These are phyloP conservation scores for Pseudohalonectria lignicola DNA, from an alignment of 2,329 filamentous ascomycete genomes.

Conservation along the genomic window DNA sequence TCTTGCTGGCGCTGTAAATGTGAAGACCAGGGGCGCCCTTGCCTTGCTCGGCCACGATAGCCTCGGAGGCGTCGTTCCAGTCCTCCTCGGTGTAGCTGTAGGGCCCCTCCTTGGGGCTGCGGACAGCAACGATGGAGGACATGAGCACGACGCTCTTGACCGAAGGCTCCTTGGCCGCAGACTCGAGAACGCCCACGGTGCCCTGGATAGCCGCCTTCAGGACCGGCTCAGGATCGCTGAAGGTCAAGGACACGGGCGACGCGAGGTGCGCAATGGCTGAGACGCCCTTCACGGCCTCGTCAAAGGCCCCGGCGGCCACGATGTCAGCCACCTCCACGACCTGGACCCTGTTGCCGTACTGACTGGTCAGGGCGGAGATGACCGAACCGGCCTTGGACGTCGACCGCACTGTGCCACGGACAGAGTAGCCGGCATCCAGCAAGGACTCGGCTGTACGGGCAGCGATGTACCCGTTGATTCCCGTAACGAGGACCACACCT, in stretches of 20 bases:
- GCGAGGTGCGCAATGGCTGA: slow-evolving; percentile 6
- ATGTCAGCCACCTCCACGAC: slow-evolving; percentile 13
- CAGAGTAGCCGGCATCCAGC: slow-evolving; percentile 17
- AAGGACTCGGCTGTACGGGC: slow-evolving; percentile 15
- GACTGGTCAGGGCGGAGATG: slow-evolving; percentile 4
- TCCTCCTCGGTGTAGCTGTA: slow-evolving; percentile 12
- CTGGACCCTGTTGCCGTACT: slow-evolving; percentile 6
- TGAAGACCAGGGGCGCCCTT: slow-evolving; percentile 7
- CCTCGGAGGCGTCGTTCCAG: slow-evolving; percentile 12
- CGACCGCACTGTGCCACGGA: slow-evolving; percentile 19
- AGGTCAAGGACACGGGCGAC: slow-evolving; percentile 12
- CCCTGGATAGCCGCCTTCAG: slow-evolving; percentile 9
- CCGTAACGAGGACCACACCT: slow-evolving; percentile 18
- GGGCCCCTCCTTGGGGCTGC: not conserved
- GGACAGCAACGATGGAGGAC: slow-evolving; percentile 11
- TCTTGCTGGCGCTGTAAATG: slow-evolving; percentile 19
- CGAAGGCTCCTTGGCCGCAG: slow-evolving; percentile 6
- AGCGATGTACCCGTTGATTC: slow-evolving; percentile 22
- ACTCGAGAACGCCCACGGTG: slow-evolving; percentile 9
- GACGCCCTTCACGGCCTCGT: slow-evolving; percentile 9
- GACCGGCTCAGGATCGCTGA: slow-evolving; percentile 11
- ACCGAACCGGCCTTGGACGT: not conserved
- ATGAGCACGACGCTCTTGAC: slow-evolving; percentile 14
- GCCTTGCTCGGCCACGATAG: slow-evolving; percentile 7
- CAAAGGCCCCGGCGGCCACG: slow-evolving; percentile 9